Base-by-base conservation (phyloP, 2,329 filamentous ascomycete genomes). In the Mollisiaceae sp. region DNA sequence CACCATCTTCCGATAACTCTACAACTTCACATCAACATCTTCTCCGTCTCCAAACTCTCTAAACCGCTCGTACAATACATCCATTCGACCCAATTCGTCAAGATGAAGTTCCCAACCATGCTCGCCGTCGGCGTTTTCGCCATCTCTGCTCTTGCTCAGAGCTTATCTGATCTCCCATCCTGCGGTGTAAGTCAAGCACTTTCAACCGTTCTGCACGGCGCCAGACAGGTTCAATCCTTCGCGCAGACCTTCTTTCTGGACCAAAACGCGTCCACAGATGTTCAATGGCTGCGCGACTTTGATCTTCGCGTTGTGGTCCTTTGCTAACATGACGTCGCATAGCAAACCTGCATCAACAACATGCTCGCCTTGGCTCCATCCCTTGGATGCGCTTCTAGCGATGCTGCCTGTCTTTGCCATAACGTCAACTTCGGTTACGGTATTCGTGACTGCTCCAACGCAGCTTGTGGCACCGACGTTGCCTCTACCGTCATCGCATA, bases 381-480 rank as follows among this genome's bases (percentile, higher is more conserved):
- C 22, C 80, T 83, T 67, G 78, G 78, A 64, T 83, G 82, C 72
- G 24, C 68, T 18, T 6, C 59, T 32, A 20, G 65, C 14, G 79
- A 82, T 69, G 67, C 75, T 39, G 63, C 65, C 60, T 83, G 81
- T 77, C 78, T 81, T 65, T 83, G 82, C 77, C 70, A 66, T n/a
- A 76, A 81, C 63, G 66, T 65, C 41, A 73, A 81, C 76, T 83
- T 82, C 68, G 76, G 75, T 64, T 81, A 79, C 64, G 82, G 81
- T 66, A 74, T 83, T 59, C 80, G 81, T 65, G 81, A 83, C 71
- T 83, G 81, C 75, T 75, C 79, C 64, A 78, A 73, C 63, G 75
- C 79, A 70, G 78, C 78, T 39, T 82, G 81, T 69, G 74, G 73
- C 59, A n/a, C 67, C 9, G 70, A 66, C 9, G 71, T 67, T 35